These are phyloP conservation scores for Nicotiana paniculata DNA, from an alignment of 257 asterid genomes.

Conservation along the genomic window DNA sequence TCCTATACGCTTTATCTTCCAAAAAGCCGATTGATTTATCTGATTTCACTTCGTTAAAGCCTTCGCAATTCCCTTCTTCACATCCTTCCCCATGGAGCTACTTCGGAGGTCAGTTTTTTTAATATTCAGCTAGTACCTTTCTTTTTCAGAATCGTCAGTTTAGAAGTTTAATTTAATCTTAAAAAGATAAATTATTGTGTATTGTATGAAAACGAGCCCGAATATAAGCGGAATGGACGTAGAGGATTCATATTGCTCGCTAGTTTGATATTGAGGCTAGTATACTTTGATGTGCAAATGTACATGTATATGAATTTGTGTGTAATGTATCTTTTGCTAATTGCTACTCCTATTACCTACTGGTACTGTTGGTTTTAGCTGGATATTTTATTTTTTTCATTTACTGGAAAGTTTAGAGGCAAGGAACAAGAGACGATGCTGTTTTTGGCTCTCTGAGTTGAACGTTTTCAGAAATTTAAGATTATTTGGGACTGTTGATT, in stretches of 20 bases:
- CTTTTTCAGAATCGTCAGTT: not conserved
- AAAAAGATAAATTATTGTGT: no score
- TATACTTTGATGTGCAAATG: no score
- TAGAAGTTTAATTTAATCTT: no score
- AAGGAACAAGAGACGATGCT: not conserved
- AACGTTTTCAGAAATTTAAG: not conserved
- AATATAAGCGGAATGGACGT: no score
- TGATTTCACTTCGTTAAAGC: constrained; percentile 21
- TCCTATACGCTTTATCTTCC: constrained; percentile 25
- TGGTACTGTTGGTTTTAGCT: no score
- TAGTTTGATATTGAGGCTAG: no score
- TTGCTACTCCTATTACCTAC: no score
- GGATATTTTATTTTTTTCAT: not conserved
- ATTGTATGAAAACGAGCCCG: no score
- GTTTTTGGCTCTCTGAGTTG: not conserved
- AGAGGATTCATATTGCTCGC: no score
- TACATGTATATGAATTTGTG: no score
- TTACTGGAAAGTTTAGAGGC: not conserved
- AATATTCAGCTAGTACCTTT: not conserved
- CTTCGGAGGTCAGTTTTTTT: constrained; percentile 36
- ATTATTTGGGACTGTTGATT: no score
- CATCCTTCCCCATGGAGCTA: constrained; percentile 22
- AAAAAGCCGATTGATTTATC: constrained; percentile 5
- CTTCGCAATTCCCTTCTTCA: constrained; percentile 13
- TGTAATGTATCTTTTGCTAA: no score